These are phyloP conservation scores for Xerocomellus amylosporus DNA, from an alignment of 768 basidiomycete species.

Conservation along the genomic window DNA sequence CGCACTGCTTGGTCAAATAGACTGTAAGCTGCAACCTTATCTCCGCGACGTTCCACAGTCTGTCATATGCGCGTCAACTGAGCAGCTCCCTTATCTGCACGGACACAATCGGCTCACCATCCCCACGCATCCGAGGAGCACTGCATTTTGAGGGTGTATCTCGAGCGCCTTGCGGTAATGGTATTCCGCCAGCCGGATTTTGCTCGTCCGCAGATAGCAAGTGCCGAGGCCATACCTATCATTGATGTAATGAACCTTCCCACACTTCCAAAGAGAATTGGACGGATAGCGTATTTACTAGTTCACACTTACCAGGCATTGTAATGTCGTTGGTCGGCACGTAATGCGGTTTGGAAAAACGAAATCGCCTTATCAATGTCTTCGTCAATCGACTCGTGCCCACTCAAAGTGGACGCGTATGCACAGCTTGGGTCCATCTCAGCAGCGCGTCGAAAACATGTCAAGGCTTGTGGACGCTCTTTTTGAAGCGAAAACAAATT, in stretches of 20 bases:
- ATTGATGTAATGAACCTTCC: conserved; percentile 27
- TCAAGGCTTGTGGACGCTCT: conserved; percentile 88
- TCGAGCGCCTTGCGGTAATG: conserved; percentile 90
- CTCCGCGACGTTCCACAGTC: conserved; percentile 86
- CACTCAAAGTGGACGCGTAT: conserved; percentile 94
- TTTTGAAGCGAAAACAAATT: conserved; percentile 95
- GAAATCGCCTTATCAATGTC: conserved; percentile 89
- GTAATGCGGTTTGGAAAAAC: conserved; percentile 89
- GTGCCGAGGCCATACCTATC: conserved; percentile 97
- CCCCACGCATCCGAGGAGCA: conserved; percentile 94
- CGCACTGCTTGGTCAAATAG: conserved; percentile 80
- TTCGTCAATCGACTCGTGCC: conserved; percentile 96
- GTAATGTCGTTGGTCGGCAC: conserved; percentile 90
- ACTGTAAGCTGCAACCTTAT: conserved; percentile 69
- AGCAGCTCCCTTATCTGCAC: conserved; percentile 20
- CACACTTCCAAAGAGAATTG: not conserved
- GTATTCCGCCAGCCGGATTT: conserved; percentile 90
- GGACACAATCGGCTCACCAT: conserved; percentile 63
- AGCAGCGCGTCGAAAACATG: conserved; percentile 89
- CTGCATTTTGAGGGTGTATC: conserved; percentile 93
- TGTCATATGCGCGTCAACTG: conserved; percentile 36
- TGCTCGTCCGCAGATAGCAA: conserved; percentile 93
- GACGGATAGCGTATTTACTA: not conserved
- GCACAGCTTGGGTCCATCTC: conserved; percentile 88
- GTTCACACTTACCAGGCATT: conserved; percentile 84